phyloP scores from a whole-genome alignment of 495 filamentous ascomycete species.

The Tetracladium marchalianum region DNA sequence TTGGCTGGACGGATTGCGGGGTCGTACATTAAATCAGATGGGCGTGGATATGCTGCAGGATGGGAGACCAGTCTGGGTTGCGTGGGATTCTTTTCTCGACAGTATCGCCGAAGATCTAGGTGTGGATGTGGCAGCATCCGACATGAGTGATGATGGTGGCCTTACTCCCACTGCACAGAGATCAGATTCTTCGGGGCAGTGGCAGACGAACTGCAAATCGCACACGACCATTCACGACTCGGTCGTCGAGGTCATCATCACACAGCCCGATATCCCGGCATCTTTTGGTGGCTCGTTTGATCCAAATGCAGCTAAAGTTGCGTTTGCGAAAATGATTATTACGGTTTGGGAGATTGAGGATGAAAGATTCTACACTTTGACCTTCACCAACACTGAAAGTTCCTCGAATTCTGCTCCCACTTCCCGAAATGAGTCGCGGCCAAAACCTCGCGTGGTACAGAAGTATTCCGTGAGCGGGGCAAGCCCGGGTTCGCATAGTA shows the following conservation, averaged over 20 bases:
- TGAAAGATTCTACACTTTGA: conserved; percentile 51
- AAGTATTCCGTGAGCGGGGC: conserved; percentile 3
- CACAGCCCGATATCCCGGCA: conserved; percentile 8
- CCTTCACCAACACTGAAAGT: conserved; percentile 45
- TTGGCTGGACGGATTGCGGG: conserved; percentile 35
- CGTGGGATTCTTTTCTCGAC: conserved; percentile 46
- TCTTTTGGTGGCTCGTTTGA: background rate
- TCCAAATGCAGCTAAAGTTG: conserved; percentile 2
- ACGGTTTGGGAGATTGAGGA: conserved; percentile 52
- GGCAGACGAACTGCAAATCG: background rate
- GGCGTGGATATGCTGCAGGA: conserved; percentile 54
- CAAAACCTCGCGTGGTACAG: background rate
- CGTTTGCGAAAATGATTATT: conserved; percentile 54
- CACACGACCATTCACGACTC: conserved; percentile 32
- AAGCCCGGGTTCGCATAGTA: conserved; percentile 25
- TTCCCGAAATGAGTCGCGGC: conserved; percentile 13
- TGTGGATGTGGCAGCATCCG: conserved; percentile 2
- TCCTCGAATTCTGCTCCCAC: conserved; percentile 13
- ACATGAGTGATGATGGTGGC: conserved; percentile 1
- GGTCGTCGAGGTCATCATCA: conserved; percentile 47
- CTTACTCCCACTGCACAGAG: conserved; percentile 10
- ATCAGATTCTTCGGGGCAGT: background rate
- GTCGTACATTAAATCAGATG: conserved; percentile 46
- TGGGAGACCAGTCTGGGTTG: conserved; percentile 40
- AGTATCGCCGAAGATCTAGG: conserved; percentile 37